Conservation (phyloP, 1,284 basidiomycete genomes). For the Pseudozyma tsukubaensis region DNA sequence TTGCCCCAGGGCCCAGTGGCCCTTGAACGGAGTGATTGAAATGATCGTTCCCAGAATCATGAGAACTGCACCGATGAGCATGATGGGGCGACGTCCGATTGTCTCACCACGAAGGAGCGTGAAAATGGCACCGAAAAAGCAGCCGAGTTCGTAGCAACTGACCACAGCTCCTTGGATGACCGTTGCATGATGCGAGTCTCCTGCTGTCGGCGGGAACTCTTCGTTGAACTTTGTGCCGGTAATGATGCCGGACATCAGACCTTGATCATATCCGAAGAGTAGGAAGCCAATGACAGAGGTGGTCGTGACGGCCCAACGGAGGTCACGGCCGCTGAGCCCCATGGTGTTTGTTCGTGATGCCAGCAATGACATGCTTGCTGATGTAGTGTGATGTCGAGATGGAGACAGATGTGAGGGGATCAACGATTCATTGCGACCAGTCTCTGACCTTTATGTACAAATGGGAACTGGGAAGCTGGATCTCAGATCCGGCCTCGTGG, state of each 20-base stretch:
- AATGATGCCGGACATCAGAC: conserved; percentile 77
- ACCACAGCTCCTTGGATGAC: conserved; percentile 44
- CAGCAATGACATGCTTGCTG: not conserved
- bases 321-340: conserved; percentile 19
- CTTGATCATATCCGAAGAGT: conserved; percentile 73
- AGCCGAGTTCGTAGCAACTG: conserved; percentile 36
- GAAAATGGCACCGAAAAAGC: conserved; percentile 29
- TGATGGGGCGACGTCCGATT: conserved; percentile 20
- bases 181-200: conserved; percentile 10
- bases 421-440: no score
- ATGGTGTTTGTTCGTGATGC: conserved; percentile 3
- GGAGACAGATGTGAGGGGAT: not conserved
- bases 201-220: conserved; percentile 17
- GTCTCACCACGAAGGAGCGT: conserved; percentile 19
- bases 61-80: conserved; percentile 20
- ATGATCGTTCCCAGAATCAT: conserved; percentile 43
- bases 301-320: conserved; percentile 14
- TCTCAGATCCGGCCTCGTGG: no score
- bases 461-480: no score
- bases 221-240: conserved; percentile 86
- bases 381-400: not conserved
- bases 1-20: conserved; percentile 52
- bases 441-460: no score
- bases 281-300: conserved; percentile 75
- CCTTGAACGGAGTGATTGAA: conserved; percentile 30